These are phyloP conservation scores for Lasiosphaeriaceae sp. DNA, from an alignment of 495 filamentous ascomycete genomes.

Conservation along the genomic window DNA sequence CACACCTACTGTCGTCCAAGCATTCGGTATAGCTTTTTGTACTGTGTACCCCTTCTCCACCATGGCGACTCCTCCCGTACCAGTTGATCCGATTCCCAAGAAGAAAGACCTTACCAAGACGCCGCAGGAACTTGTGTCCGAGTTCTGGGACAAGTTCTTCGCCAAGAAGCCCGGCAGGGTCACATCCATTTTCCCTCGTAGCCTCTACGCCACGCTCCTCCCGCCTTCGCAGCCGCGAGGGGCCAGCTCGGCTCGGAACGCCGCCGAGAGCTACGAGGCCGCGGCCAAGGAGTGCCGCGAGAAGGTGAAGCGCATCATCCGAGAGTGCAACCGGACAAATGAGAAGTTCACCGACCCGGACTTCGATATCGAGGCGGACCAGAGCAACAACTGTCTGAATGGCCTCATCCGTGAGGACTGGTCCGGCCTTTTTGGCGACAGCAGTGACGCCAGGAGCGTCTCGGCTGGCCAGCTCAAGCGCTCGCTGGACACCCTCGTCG, in stretches of 20 bases:
- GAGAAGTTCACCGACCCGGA: slow-evolving; percentile 75
- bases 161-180: slow-evolving; percentile 29
- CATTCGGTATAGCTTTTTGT: too few relatives aligned
- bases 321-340: slow-evolving; percentile 68
- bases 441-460: background rate
- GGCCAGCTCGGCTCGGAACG: slow-evolving; percentile 23
- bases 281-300: slow-evolving; percentile 57
- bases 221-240: slow-evolving; percentile 19
- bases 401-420: slow-evolving; percentile 15
- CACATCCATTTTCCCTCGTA: slow-evolving; percentile 29
- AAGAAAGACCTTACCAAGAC: slow-evolving; percentile 24
- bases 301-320: slow-evolving; percentile 66
- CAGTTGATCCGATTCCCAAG: background rate
- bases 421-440: background rate
- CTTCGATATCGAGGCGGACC: slow-evolving; percentile 69
- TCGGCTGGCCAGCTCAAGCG: slow-evolving; percentile 7
- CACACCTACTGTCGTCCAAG: too few relatives aligned
- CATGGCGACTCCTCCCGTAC: background rate
- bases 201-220: slow-evolving; percentile 25
- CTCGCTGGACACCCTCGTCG: slow-evolving; percentile 9
- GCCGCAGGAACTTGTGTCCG: slow-evolving; percentile 23
- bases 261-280: slow-evolving; percentile 55
- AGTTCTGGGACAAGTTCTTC: slow-evolving; percentile 31
- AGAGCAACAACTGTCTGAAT: slow-evolving; percentile 24
- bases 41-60: too few relatives aligned